Evolutionary conservation across 352 stramenopile species (phyloP).

Genomic region (Pythium phragmiticola): DNA sequence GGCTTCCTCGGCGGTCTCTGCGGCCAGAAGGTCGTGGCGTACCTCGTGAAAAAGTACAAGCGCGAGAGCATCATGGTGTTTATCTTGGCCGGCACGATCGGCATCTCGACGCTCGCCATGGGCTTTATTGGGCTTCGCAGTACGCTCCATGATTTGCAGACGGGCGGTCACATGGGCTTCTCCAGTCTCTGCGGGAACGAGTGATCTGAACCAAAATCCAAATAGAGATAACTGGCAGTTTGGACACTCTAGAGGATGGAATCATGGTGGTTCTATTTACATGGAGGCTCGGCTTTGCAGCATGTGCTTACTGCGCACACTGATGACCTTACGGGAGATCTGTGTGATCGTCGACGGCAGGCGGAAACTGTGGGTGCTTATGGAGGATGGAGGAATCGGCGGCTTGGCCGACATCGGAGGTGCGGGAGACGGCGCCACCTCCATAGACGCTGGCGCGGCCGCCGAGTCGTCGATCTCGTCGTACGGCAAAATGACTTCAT

Average conservation of each 20-base stretch:
- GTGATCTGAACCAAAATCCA: slow-evolving; percentile 20
- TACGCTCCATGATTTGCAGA: slow-evolving; percentile 56
- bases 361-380: slow-evolving; percentile 1
- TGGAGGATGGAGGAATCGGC: slow-evolving; percentile 5
- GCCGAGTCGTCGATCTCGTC: slow-evolving; percentile 11
- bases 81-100: slow-evolving; percentile 67
- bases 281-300: slow-evolving; percentile 26
- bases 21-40: slow-evolving; percentile 81
- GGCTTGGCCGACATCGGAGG: slow-evolving; percentile 14
- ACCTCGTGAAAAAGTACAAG: slow-evolving; percentile 90
- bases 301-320: slow-evolving; percentile 46
- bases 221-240: neutral
- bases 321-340: slow-evolving; percentile 47
- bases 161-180: slow-evolving; percentile 63
- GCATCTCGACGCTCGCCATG: slow-evolving; percentile 70
- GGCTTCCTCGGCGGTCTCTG: slow-evolving; percentile 84
- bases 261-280: neutral
- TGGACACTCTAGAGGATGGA: neutral
- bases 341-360: slow-evolving; percentile 17
- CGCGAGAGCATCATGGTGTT: slow-evolving; percentile 86
- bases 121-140: slow-evolving; percentile 58
- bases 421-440: neutral
- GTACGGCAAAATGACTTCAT: slow-evolving; percentile 29
- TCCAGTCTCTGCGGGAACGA: slow-evolving; percentile 60
- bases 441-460: neutral